phyloP scores from a whole-genome alignment of 495 filamentous ascomycete species.

The Aspergillus funiculosus region DNA sequence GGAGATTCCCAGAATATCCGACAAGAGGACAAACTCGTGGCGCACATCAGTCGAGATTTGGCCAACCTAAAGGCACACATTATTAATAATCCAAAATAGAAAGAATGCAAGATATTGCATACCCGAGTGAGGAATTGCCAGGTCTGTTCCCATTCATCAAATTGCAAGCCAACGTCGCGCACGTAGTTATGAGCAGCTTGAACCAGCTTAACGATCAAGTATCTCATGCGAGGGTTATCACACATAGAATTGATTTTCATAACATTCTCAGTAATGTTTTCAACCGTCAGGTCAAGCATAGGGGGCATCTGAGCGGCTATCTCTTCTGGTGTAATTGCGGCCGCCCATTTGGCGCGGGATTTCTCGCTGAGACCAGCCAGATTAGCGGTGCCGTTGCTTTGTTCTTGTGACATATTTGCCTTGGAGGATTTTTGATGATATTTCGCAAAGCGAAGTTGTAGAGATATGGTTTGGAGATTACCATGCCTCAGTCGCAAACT shows the following conservation, averaged over 20 bases:
- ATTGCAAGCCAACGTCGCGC: conserved; percentile 61
- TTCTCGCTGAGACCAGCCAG: not conserved
- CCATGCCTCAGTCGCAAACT: not conserved
- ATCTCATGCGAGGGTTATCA: conserved; percentile 52
- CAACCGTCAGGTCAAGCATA: conserved; percentile 60
- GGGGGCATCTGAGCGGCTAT: conserved; percentile 28
- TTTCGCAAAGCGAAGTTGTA: not conserved
- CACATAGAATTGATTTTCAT: conserved; percentile 58
- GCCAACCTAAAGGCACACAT: conserved; percentile 45
- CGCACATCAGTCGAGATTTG: conserved; percentile 60
- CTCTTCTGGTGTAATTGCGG: conserved; percentile 6
- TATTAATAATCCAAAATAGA: not conserved
- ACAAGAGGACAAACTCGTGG: conserved; percentile 79
- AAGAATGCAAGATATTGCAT: too few species aligned
- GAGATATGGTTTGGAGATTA: not conserved
- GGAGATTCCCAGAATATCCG: conserved; percentile 73
- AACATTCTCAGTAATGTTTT: conserved; percentile 67
- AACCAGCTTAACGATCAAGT: conserved; percentile 57
- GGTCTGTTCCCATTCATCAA: conserved; percentile 61
- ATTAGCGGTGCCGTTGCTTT: not conserved
- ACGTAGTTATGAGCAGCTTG: conserved; percentile 65
- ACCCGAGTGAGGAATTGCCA: conserved; percentile 56
- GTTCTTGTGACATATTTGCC: too few species aligned
- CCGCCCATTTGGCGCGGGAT: conserved; percentile 11
- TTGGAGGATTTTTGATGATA: not conserved